Evolutionary conservation across 2,329 filamentous ascomycete species (phyloP).

Genomic region (Colletotrichum tropicicola): DNA sequence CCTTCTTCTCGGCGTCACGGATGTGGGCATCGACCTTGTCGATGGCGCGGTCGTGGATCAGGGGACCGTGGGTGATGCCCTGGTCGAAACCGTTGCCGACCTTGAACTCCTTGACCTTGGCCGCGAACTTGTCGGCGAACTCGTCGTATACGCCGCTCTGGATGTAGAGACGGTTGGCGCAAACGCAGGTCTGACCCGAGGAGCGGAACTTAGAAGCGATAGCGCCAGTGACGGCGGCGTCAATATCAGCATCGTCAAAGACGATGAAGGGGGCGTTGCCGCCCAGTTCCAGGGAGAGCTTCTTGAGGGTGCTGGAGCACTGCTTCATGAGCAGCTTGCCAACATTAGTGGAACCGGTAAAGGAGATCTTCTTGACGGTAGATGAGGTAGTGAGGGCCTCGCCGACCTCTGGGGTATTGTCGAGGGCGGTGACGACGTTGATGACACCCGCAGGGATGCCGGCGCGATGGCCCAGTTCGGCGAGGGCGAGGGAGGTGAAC

Average conservation of each 20-base stretch:
- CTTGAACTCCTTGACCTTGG: constrained; percentile 77
- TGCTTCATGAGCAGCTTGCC: constrained; percentile 89
- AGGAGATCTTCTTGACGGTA: constrained; percentile 87
- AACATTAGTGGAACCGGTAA: constrained; percentile 82
- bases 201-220: constrained; percentile 91
- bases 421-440: constrained; percentile 83
- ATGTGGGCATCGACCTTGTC: constrained; percentile 84
- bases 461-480: constrained; percentile 85
- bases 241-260: constrained; percentile 93
- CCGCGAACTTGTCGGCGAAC: constrained; percentile 74
- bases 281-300: constrained; percentile 86
- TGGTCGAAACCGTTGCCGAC: constrained; percentile 79
- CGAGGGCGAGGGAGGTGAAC: constrained; percentile 87
- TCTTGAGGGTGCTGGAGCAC: constrained; percentile 84
- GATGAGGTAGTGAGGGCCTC: constrained; percentile 79
- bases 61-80: constrained; percentile 79
- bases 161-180: constrained; percentile 84
- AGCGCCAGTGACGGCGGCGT: constrained; percentile 83
- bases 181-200: constrained; percentile 95
- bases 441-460: constrained; percentile 91
- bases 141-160: constrained; percentile 81
- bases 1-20: constrained; percentile 79
- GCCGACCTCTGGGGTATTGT: constrained; percentile 85
- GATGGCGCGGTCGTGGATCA: constrained; percentile 86
- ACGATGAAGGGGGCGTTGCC: constrained; percentile 97